phyloP scores from a whole-genome alignment of 495 filamentous ascomycete genomes.

The Alectoria sarmentosa region DNA sequence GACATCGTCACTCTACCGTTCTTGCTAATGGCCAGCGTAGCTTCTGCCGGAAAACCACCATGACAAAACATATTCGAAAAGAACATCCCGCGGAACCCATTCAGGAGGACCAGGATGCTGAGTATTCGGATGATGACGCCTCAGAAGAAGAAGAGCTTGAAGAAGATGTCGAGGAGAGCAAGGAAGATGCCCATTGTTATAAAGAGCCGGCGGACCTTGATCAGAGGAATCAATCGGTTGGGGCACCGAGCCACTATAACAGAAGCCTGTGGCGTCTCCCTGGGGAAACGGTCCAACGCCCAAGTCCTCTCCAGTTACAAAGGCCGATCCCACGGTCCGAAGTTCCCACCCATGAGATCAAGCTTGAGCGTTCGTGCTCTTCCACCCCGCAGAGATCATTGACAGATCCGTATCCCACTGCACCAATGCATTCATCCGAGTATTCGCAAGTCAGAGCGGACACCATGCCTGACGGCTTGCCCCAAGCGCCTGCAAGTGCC shows the following conservation, averaged over 20 bases:
- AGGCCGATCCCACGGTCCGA: constrained; percentile 8
- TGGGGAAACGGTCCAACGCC: constrained; percentile 18
- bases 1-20: not conserved
- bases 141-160: constrained; percentile 31
- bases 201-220: constrained; percentile 1
- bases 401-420: constrained; percentile 11
- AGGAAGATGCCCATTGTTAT: constrained; percentile 20
- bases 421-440: constrained; percentile 1
- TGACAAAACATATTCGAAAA: constrained; percentile 61
- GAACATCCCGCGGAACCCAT: constrained; percentile 23
- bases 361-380: constrained; percentile 20
- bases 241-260: constrained; percentile 17
- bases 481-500: not conserved
- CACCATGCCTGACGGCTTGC: constrained; percentile 3
- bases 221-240: constrained; percentile 9
- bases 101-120: constrained; percentile 20
- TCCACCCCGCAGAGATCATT: constrained; percentile 12
- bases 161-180: constrained; percentile 35
- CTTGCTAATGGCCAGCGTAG: constrained; percentile 38
- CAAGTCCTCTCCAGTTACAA: constrained; percentile 9
- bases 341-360: constrained; percentile 15
- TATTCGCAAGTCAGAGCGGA: constrained; percentile 4
- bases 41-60: constrained; percentile 82
- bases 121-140: constrained; percentile 21
- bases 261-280: constrained; percentile 21